These are phyloP conservation scores for Erysimum cheiranthoides DNA, from an alignment of 345 rosid species.

Conservation along the genomic window DNA sequence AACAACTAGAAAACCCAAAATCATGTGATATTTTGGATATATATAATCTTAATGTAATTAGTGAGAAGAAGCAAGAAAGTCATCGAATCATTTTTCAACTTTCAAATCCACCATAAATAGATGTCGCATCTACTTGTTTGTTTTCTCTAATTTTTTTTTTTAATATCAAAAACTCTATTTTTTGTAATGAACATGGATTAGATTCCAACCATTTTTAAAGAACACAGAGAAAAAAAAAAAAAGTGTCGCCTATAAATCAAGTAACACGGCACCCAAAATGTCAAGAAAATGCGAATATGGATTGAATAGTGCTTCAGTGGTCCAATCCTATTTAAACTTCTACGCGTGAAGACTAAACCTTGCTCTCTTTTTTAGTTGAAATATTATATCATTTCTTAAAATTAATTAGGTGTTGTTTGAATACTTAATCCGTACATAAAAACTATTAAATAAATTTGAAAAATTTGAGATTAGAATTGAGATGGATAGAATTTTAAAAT, in stretches of 20 bases:
- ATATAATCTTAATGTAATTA: not conserved
- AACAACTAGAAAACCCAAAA: too few relatives aligned
- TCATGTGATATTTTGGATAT: conserved; percentile 5
- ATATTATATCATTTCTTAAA: not conserved
- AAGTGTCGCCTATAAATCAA: not conserved
- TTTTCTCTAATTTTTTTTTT: not conserved
- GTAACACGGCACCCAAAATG: conserved; percentile 15
- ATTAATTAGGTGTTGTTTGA: not conserved
- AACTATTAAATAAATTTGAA: too few relatives aligned
- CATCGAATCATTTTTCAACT: conserved; percentile 18
- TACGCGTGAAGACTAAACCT: not conserved
- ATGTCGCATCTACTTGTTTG: not conserved
- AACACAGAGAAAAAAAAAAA: not conserved
- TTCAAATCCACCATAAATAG: conserved; percentile 33
- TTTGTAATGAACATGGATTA: not conserved
- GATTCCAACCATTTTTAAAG: conserved; percentile 17
- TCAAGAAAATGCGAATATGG: conserved; percentile 15
- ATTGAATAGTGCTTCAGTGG: not conserved
- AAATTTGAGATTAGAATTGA: too few relatives aligned
- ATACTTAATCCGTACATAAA: not conserved
- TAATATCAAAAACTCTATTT: not conserved
- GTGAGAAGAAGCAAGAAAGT: conserved; percentile 12
- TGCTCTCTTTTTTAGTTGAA: too few relatives aligned
- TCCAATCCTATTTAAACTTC: conserved; percentile 2
- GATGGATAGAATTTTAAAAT: too few relatives aligned